Percentiles rank a stretch among this genome's conserved stretches.
These are phyloP conservation scores for Solanum lycopersicoides DNA, from an alignment of 257 asterid species.

Conservation along the genomic window DNA sequence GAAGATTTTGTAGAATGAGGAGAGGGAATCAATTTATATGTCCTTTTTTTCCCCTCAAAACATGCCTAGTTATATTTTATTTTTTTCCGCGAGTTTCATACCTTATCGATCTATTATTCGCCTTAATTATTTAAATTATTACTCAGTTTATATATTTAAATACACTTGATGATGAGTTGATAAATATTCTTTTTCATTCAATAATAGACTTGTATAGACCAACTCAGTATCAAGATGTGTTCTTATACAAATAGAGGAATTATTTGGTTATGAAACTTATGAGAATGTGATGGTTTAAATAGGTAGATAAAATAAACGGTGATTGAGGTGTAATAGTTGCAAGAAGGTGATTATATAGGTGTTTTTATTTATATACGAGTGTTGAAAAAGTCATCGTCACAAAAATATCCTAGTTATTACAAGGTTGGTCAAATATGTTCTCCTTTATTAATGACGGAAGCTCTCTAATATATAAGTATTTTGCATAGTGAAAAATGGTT, in stretches of 20 bases:
- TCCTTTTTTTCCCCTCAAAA: neutral
- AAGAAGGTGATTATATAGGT: neutral
- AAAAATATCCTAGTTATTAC: neutral
- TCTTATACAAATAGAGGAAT: neutral
- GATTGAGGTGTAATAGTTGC: neutral
- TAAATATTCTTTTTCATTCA: accelerated
- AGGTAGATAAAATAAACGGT: no score
- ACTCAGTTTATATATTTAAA: neutral
- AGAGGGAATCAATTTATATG: neutral
- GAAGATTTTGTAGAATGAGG: neutral
- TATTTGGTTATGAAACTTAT: neutral
- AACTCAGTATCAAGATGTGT: neutral
- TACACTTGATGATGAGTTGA: neutral
- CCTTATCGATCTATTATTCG: accelerated
- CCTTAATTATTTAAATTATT: neutral
- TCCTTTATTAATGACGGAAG: neutral
- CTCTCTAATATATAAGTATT: neutral
- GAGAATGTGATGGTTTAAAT: no score
- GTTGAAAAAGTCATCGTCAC: no score
- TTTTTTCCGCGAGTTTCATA: no score
- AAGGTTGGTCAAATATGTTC: neutral
- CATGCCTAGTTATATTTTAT: neutral
- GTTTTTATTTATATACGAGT: neutral
- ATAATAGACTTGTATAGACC: accelerated
- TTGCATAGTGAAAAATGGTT: no score